phyloP scores from a whole-genome alignment of 2,329 filamentous ascomycete species.

The Venturia pyrina region DNA sequence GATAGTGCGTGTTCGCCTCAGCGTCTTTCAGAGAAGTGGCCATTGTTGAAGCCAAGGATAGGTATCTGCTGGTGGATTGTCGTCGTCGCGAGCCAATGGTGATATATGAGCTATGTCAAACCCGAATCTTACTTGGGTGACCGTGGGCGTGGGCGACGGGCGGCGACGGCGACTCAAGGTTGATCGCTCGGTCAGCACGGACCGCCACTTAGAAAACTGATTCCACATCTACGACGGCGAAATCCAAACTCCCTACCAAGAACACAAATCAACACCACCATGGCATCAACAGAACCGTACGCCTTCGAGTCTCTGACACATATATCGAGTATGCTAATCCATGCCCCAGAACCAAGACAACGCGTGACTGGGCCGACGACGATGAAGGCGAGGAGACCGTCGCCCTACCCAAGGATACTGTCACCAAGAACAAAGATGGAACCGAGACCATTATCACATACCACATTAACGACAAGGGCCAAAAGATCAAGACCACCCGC shows the following conservation, averaged over 20 bases:
- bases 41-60: background rate
- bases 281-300: background rate
- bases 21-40: background rate
- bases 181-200: background rate
- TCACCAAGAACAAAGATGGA: slow-evolving; percentile 95
- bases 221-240: background rate
- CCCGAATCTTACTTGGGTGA: no score
- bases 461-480: slow-evolving; percentile 81
- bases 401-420: slow-evolving; percentile 73
- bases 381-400: slow-evolving; percentile 77
- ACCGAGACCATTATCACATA: slow-evolving; percentile 92
- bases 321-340: background rate
- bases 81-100: background rate
- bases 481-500: slow-evolving; percentile 95
- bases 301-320: background rate
- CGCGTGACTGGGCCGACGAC: slow-evolving; percentile 83
- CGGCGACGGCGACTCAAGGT: no score
- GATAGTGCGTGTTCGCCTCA: slow-evolving; percentile 2
- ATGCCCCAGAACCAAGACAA: background rate
- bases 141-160: no score
- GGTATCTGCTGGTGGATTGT: background rate
- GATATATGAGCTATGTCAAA: no score
- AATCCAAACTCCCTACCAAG: background rate
- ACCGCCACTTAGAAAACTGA: background rate
- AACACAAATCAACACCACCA: background rate